These are phyloP conservation scores for Aristolochia californica DNA, from an alignment of 164 flowering plant genomes.

Conservation along the genomic window DNA sequence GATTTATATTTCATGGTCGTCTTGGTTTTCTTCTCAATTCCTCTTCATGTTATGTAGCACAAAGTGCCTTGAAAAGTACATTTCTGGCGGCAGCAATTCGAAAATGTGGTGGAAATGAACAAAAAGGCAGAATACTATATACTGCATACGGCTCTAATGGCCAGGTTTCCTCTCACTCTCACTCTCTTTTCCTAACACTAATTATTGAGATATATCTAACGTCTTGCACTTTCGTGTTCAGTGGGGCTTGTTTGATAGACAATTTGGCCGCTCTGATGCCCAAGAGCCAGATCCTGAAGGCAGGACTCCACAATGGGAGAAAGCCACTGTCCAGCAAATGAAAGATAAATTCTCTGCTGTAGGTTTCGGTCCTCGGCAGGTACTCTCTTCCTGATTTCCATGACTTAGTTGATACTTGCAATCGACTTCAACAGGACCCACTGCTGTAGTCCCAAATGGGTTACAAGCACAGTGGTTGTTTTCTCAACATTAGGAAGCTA, in stretches of 20 bases:
- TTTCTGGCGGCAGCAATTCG: slow-evolving; percentile 82
- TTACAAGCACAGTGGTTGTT: background rate
- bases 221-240: slow-evolving; percentile 10
- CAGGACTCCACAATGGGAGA: slow-evolving; percentile 76
- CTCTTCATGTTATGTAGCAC: slow-evolving; percentile 36
- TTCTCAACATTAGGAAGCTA: too few species aligned
- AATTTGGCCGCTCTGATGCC: slow-evolving; percentile 69
- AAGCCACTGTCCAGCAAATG: slow-evolving; percentile 79
- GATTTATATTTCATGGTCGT: background rate
- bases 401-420: too few species aligned
- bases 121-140: slow-evolving; percentile 66
- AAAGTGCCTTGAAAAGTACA: slow-evolving; percentile 59
- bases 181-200: background rate
- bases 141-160: slow-evolving; percentile 87
- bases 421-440: too few species aligned
- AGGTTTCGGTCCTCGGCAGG: slow-evolving; percentile 98
- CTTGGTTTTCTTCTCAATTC: background rate
- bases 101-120: slow-evolving; percentile 90
- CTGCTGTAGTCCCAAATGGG: background rate
- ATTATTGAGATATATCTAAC: too few species aligned
- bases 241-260: slow-evolving; percentile 87
- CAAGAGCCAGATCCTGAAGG: slow-evolving; percentile 92
- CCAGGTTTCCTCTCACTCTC: slow-evolving; percentile 42
- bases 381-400: slow-evolving; percentile 10
- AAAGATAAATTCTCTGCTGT: slow-evolving; percentile 71